phyloP scores from a whole-genome alignment of 2,329 filamentous ascomycete species.

The Cladosporium oxysporum region DNA sequence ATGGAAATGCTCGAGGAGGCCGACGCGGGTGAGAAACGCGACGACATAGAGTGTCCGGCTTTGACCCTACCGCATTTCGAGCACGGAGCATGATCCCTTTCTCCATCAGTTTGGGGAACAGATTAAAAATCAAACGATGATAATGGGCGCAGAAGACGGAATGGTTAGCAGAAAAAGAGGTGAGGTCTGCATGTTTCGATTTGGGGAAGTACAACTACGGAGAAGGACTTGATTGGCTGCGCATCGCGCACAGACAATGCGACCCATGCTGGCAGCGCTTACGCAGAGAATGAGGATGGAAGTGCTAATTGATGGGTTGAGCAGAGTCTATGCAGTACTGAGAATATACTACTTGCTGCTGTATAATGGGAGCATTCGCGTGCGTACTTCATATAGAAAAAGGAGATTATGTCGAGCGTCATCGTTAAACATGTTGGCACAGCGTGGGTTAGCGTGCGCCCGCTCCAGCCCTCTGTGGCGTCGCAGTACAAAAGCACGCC shows the following conservation, averaged over 20 bases:
- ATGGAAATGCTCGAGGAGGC: neutral
- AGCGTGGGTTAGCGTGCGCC: slow-evolving; percentile 7
- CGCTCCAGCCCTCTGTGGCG: slow-evolving; percentile 11
- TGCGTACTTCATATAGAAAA: neutral
- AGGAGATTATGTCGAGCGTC: neutral
- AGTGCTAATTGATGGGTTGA: neutral
- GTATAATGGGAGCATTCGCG: neutral
- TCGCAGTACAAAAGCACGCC: slow-evolving; percentile 16
- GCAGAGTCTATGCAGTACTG: neutral
- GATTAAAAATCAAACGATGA: neutral
- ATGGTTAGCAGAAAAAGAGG: slow-evolving; percentile 1
- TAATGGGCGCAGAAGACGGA: neutral
- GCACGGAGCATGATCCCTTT: neutral
- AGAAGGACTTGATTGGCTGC: slow-evolving; percentile 5
- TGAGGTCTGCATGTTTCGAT: slow-evolving; percentile 9
- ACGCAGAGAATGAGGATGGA: neutral
- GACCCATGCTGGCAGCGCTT: neutral
- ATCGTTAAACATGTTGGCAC: slow-evolving; percentile 12
- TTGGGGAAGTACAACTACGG: neutral
- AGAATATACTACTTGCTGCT: neutral
- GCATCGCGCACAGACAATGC: slow-evolving; percentile 1
- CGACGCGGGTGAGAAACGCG: neutral
- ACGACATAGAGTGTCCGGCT: neutral
- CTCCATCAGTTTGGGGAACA: neutral
- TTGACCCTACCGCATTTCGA: neutral